phyloP scores from a whole-genome alignment of 768 basidiomycete species.

The Epithele typhae region DNA sequence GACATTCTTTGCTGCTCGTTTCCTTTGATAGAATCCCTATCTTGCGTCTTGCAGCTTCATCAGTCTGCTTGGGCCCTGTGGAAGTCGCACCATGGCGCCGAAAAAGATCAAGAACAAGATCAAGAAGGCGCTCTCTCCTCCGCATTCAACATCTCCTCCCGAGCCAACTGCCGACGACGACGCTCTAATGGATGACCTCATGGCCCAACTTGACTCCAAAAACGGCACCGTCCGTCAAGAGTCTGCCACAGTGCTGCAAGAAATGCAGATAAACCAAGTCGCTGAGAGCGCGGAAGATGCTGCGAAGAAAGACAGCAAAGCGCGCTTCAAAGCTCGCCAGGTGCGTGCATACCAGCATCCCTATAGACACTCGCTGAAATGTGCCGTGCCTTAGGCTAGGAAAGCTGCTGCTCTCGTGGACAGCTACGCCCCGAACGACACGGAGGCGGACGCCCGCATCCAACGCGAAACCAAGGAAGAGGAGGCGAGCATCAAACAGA shows the following conservation, averaged over 20 bases:
- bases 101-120: slow-evolving; percentile 45
- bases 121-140: slow-evolving; percentile 39
- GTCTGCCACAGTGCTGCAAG: slow-evolving; percentile 43
- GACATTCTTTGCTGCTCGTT: too few relatives aligned
- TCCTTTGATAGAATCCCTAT: too few relatives aligned
- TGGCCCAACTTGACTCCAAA: slow-evolving; percentile 70
- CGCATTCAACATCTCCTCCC: slow-evolving; percentile 24
- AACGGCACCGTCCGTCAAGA: slow-evolving; percentile 47
- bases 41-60: too few relatives aligned
- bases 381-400: slow-evolving; percentile 46
- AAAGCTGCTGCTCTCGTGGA: slow-evolving; percentile 65
- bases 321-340: slow-evolving; percentile 67
- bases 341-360: slow-evolving; percentile 30
- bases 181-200: slow-evolving; percentile 67
- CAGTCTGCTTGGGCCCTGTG: neutral
- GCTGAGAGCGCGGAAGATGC: slow-evolving; percentile 14
- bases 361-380: neutral
- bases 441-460: slow-evolving; percentile 53
- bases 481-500: slow-evolving; percentile 54
- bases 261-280: slow-evolving; percentile 39
- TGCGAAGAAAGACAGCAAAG: slow-evolving; percentile 53
- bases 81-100: slow-evolving; percentile 7
- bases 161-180: slow-evolving; percentile 46
- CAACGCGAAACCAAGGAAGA: slow-evolving; percentile 67
- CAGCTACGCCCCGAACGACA: slow-evolving; percentile 46